Evolutionary conservation across 148 eudicot species (phyloP), one percentile per base, ranked within the genome.

Genomic region (Cornus kousa): DNA sequence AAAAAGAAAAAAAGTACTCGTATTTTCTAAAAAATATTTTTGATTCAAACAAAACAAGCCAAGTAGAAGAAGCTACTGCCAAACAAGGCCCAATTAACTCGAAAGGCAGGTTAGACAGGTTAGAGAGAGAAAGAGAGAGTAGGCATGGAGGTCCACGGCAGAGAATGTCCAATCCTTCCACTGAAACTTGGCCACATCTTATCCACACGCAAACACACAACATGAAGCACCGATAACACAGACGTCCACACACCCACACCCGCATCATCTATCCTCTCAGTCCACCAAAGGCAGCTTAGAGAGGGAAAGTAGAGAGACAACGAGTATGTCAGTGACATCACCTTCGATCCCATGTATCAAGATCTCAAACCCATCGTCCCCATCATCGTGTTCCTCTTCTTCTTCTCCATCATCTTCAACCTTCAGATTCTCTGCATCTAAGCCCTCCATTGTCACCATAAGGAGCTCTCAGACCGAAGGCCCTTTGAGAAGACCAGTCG

Each of bases 391-490:
- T n/a, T 80, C 89, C 22, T 76, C 82, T 28, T 82, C 76, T 16
- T 76, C 83, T 7, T 82, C 89, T 8, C 66, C 85, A 5, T 78
- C 94, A 1, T 77, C 89, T 48, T 71, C 92, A 32, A 20, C 83
- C 55, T 79, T 86, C 65, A 89, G 83, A 77, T 79, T 82, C 46
- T 75, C 83, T 35, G 48, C 84, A 6, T 31, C 76, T 67, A 77
- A 83, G 59, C 83, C 88, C 16, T 65, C 82, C 65, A 75, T 75
- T 55, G 39, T 85, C 65, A 89, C 87, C 76, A 84, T 95, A 4
- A 81, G 91, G 85, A 77, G 91, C 76, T 88, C 98, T 19, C 97
- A 91, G 57, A 78, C 97, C 43, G 97, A 95, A 11, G 95, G 98
- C 9, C 98, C 98, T 69, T 62, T 94, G 10, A 83, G 98, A 77